phyloP scores from a whole-genome alignment of 345 rosid species.

The Brassica incana region DNA sequence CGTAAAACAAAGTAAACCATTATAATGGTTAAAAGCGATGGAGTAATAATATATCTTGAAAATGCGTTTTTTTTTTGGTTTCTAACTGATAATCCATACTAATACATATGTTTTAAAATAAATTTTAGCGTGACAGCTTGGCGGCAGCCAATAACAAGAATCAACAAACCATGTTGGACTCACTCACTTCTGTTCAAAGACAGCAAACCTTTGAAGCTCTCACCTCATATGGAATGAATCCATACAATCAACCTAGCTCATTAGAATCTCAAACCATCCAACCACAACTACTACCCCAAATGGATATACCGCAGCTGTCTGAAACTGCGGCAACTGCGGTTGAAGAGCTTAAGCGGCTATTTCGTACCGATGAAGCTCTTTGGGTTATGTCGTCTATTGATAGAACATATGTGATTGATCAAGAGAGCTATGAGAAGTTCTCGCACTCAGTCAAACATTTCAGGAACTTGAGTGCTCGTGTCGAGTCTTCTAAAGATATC shows the following conservation, averaged over 20 bases:
- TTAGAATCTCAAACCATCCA: neutral
- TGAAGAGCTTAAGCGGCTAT: constrained; percentile 55
- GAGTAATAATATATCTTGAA: neutral
- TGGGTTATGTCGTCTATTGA: constrained; percentile 50
- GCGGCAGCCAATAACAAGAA: constrained; percentile 43
- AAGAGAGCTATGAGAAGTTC: constrained; percentile 43
- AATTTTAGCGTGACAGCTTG: constrained; percentile 49
- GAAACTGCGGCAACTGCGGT: constrained; percentile 51
- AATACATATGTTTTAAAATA: neutral
- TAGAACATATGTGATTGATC: constrained; percentile 45
- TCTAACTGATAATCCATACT: neutral
- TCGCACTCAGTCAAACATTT: constrained; percentile 38
- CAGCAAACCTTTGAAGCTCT: constrained; percentile 8
- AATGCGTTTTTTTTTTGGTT: neutral
- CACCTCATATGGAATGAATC: neutral
- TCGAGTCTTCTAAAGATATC: constrained; percentile 66
- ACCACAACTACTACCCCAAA: constrained; percentile 29
- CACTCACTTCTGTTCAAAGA: neutral
- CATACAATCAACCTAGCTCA: neutral
- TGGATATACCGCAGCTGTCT: constrained; percentile 44
- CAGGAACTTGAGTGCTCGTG: constrained; percentile 38
- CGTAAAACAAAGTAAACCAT: neutral
- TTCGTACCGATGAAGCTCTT: constrained; percentile 47
- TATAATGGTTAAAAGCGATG: neutral
- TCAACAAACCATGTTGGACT: constrained; percentile 31